Evolutionary conservation across 2,329 filamentous ascomycete genomes (phyloP).

Genomic region (Albophoma yamanashiensis): DNA sequence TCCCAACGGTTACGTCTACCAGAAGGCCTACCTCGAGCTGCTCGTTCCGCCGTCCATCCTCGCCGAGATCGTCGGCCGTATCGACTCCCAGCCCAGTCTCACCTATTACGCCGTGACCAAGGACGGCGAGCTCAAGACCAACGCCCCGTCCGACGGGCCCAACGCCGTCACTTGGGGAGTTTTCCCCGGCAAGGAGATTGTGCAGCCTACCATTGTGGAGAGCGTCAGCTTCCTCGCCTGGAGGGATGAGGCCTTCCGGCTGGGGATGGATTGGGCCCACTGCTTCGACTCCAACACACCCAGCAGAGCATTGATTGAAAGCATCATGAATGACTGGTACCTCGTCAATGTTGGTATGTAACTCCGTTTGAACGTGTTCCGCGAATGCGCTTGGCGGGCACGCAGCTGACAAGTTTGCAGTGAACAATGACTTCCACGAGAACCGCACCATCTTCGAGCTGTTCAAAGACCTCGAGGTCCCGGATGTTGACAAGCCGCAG

Average conservation of each 20-base stretch:
- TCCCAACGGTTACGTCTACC: constrained; percentile 90
- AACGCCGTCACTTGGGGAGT: constrained; percentile 99
- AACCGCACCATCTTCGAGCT: constrained; percentile 72
- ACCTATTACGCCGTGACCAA: constrained; percentile 94
- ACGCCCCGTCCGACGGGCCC: constrained; percentile 74
- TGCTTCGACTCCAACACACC: constrained; percentile 71
- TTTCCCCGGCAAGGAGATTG: constrained; percentile 96
- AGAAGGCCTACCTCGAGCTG: constrained; percentile 94
- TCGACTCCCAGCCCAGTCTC: constrained; percentile 68
- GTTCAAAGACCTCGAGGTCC: constrained; percentile 67
- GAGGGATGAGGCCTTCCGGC: constrained; percentile 94
- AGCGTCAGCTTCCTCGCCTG: constrained; percentile 95
- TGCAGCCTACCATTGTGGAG: constrained; percentile 99
- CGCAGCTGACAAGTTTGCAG: constrained; percentile 30
- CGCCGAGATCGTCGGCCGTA: constrained; percentile 63
- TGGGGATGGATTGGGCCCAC: constrained; percentile 88
- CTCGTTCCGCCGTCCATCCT: constrained; percentile 75
- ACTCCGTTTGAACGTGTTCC: not conserved
- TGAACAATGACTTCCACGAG: constrained; percentile 96
- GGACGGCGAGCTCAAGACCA: constrained; percentile 70
- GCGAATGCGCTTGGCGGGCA: not conserved
- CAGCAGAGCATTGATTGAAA: constrained; percentile 69
- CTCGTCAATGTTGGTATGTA: constrained; percentile 83
- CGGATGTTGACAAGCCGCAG: constrained; percentile 42
- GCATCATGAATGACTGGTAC: constrained; percentile 84